A percentile compares a stretch with the other conserved stretches of the same genome.
Conservation (phyloP, 371 early-diverging fungal species). For the Mortierella sp. region DNA sequence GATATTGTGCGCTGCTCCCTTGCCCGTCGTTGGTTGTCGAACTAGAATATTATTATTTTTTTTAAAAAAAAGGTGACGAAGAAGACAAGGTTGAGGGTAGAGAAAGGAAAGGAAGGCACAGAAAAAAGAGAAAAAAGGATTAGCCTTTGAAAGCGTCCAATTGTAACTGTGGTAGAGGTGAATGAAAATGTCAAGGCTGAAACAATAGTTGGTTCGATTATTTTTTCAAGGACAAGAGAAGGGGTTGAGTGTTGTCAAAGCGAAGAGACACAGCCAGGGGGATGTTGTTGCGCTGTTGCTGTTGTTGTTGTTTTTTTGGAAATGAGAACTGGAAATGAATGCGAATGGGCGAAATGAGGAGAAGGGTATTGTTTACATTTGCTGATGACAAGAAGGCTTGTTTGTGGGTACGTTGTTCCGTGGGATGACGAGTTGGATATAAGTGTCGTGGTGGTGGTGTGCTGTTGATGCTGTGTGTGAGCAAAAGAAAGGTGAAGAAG, state of each 20-base stretch:
- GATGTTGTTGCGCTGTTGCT: background rate
- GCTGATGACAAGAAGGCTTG: background rate
- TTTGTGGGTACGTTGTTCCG: too few species aligned
- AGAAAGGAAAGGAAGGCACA: background rate
- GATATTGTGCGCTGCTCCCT: background rate
- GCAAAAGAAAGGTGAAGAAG: background rate
- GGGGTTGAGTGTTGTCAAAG: background rate
- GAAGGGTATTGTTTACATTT: background rate
- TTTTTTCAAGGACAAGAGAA: background rate
- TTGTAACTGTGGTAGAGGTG: background rate
- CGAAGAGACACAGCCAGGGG: background rate
- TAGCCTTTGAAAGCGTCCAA: background rate
- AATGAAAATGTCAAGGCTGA: slow-evolving; percentile 9
- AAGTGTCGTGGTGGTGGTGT: background rate
- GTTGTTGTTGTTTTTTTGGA: background rate
- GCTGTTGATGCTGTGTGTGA: background rate
- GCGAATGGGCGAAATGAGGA: too few species aligned
- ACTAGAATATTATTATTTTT: background rate
- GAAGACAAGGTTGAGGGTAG: background rate
- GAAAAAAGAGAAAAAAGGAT: background rate
- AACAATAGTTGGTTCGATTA: background rate
- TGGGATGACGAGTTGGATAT: background rate
- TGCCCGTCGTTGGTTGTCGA: background rate
- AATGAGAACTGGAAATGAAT: too few species aligned
- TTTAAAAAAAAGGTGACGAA: background rate